Base-by-base conservation (phyloP, 306 rosid genomes). In the Glycine tomentella region DNA sequence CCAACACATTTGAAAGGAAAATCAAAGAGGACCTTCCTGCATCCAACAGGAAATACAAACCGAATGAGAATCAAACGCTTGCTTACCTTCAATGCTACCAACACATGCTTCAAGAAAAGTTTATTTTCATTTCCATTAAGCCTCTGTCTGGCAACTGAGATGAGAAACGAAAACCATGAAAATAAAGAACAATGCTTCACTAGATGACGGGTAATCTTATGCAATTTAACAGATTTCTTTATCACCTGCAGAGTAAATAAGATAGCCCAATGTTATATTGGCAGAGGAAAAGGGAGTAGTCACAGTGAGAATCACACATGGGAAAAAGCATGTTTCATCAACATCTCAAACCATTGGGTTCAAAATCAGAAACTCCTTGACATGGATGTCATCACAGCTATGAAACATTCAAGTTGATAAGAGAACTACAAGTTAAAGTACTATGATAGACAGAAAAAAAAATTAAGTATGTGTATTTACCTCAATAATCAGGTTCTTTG, bases 401-500 rank as follows among this genome's bases (percentile, higher is more conserved):
- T 58, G 57, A 56, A 36, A 38, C 65, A 14, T 20, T 75, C 69
- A 75, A 73, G 57, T 58, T 13, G 58, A 59, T 75, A 45, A 45
- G 5, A 75, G 44, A 67, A 75, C 7, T 36, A 57, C 7, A 20
- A 44, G 68, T 70, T 16, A 44, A 77, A 76, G 80, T 15, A 57
- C 56, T 45, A 65, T 6, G 11, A 59, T 14, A 46, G 58, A 79
- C 74, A 69, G 14, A 79, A 38, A 11, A 10, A 33, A 38, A 20
- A 6, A 38, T 69, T 9, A 80, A 42, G 79, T 80, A 20, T 20
- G 9, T n/a, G 31, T 20, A 20, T 52, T 84, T 83, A 93, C 99
- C 95, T 95, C 94, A 78, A 95, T 85, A 65, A 91, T 87, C 45
- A 95, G 87, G 84, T 84, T 90, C 87, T 89, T 92, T 59, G 92